Percentiles rank a stretch among this genome's conserved stretches.
Evolutionary conservation across 805 yeast species (phyloP).

Genomic region (Barnettozyma sp.): DNA sequence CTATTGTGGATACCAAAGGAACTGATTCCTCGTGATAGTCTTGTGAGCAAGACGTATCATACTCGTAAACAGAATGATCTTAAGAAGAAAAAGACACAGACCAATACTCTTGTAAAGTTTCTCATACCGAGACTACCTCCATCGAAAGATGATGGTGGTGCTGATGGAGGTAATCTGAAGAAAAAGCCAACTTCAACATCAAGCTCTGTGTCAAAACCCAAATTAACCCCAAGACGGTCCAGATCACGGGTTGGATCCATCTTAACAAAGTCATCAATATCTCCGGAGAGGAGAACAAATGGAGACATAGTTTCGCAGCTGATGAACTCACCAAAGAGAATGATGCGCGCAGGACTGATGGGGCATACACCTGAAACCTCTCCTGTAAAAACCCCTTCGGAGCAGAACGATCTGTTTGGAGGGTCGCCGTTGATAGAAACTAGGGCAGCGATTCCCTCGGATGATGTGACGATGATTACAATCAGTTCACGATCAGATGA

Average conservation of each 20-base stretch:
- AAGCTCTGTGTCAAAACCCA: background rate
- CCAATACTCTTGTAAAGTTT: background rate
- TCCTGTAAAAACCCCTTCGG: background rate
- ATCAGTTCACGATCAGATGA: slow-evolving; percentile 1
- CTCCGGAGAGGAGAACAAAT: background rate
- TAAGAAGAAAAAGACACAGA: background rate
- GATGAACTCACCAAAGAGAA: slow-evolving; percentile 1
- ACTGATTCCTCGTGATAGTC: background rate
- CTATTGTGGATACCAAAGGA: slow-evolving; percentile 8
- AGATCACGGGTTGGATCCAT: background rate
- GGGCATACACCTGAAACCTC: background rate
- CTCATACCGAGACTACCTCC: background rate
- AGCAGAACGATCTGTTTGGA: background rate
- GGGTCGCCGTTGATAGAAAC: slow-evolving; percentile 1
- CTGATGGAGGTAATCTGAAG: no score
- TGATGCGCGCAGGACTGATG: background rate
- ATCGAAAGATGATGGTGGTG: background rate
- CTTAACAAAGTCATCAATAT: background rate
- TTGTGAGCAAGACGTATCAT: background rate
- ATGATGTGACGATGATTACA: background rate
- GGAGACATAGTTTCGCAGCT: background rate
- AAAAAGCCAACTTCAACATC: background rate
- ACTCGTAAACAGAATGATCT: no score
- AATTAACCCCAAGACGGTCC: background rate
- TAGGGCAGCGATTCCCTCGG: background rate